Conservation (phyloP, 1,284 basidiomycete genomes). For the Melampsora americana region DNA sequence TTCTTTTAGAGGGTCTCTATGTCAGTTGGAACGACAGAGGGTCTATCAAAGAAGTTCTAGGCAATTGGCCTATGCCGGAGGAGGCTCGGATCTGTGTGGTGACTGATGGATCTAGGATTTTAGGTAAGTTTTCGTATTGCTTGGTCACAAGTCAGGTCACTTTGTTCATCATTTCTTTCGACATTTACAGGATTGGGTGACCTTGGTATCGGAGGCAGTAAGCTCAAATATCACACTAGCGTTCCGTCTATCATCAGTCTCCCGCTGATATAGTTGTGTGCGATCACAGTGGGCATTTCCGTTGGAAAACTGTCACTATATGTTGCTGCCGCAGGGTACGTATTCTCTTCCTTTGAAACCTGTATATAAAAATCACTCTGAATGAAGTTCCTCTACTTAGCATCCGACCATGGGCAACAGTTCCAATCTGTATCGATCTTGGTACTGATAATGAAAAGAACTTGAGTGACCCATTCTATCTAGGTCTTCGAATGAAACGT, state of each 20-base stretch:
- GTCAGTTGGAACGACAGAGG: slow-evolving; percentile 83
- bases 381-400: slow-evolving; percentile 56
- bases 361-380: background rate
- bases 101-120: slow-evolving; percentile 81
- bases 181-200: slow-evolving; percentile 65
- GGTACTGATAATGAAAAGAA: slow-evolving; percentile 82
- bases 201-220: slow-evolving; percentile 59
- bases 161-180: background rate
- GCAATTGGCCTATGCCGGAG: slow-evolving; percentile 70
- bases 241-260: background rate
- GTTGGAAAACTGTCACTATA: slow-evolving; percentile 91
- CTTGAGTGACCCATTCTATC: slow-evolving; percentile 82
- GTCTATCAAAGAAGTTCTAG: slow-evolving; percentile 66
- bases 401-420: slow-evolving; percentile 75
- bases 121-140: slow-evolving; percentile 59
- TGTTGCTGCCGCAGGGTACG: slow-evolving; percentile 76
- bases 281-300: slow-evolving; percentile 74
- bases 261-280: slow-evolving; percentile 13
- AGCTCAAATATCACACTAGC: background rate
- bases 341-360: slow-evolving; percentile 3
- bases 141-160: background rate
- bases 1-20: slow-evolving; percentile 56
- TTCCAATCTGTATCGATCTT: slow-evolving; percentile 79
- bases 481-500: slow-evolving; percentile 74
- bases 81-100: slow-evolving; percentile 79